Percentiles rank a stretch among this genome's conserved stretches.
Evolutionary conservation across 1,284 basidiomycete species (phyloP).

Genomic region (Polyporus tsugae): DNA sequence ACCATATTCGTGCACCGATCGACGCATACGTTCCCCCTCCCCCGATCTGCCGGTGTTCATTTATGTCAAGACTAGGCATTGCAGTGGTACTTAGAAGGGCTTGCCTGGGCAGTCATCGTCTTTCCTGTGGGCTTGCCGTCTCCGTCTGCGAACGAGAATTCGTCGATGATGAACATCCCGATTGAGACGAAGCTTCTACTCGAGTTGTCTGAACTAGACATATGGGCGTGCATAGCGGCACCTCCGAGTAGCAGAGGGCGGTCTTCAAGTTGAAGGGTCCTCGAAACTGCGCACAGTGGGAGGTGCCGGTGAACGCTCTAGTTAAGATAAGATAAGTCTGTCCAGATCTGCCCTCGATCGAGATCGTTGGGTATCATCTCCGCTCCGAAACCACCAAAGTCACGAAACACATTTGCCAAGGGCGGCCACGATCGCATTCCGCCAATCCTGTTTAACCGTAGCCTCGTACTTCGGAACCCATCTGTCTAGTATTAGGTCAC

Average conservation of each 20-base stretch:
- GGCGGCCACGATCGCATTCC: not conserved
- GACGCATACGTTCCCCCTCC: slow-evolving; percentile 87
- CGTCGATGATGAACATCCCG: slow-evolving; percentile 93
- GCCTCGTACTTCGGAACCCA: not conserved
- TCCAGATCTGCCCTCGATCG: not conserved
- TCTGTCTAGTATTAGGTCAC: not conserved
- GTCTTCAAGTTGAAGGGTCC: not conserved
- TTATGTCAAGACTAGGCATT: not conserved
- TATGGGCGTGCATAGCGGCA: not conserved
- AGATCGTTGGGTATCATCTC: not conserved
- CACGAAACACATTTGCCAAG: not conserved
- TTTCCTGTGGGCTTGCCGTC: slow-evolving; percentile 58
- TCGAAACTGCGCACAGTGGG: too few relatives aligned
- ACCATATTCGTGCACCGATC: slow-evolving; percentile 87
- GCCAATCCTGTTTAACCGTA: not conserved
- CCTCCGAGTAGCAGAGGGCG: too few relatives aligned
- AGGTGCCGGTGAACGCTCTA: not conserved
- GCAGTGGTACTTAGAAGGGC: slow-evolving; percentile 15
- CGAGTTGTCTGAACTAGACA: not conserved
- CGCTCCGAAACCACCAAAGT: not conserved
- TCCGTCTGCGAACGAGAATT: slow-evolving; percentile 71
- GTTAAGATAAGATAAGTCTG: slow-evolving; percentile 25
- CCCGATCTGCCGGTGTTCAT: slow-evolving; percentile 71
- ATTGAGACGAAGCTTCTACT: slow-evolving; percentile 62
- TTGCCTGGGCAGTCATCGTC: slow-evolving; percentile 60